Conservation (phyloP, 2,329 filamentous ascomycete species). For the Diaporthe amygdali region DNA sequence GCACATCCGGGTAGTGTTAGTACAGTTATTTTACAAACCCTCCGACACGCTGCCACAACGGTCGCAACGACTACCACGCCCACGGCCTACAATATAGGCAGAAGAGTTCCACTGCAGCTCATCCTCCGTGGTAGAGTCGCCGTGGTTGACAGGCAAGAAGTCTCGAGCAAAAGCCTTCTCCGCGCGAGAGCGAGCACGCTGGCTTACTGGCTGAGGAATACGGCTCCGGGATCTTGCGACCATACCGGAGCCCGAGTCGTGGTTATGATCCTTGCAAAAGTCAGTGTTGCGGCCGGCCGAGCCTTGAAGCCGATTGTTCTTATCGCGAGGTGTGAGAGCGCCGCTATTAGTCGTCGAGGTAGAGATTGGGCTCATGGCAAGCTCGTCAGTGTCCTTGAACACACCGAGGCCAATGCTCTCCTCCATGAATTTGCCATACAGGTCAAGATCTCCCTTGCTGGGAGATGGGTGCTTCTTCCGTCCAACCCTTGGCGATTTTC, state of each 20-base stretch:
- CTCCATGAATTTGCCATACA: constrained; percentile 32
- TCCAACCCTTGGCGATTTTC: neutral
- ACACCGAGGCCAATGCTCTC: constrained; percentile 15
- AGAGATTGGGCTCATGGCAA: constrained; percentile 29
- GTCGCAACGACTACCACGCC: neutral
- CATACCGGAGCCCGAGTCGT: neutral
- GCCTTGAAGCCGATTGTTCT: constrained; percentile 33
- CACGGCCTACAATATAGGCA: constrained; percentile 17
- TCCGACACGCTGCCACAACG: constrained; percentile 15
- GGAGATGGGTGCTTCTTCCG: constrained; percentile 52
- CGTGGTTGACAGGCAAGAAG: constrained; percentile 16
- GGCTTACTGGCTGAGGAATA: constrained; percentile 30
- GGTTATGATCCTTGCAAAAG: neutral
- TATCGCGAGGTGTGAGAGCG: constrained; percentile 33
- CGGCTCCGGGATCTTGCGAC: constrained; percentile 23
- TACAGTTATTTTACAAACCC: neutral
- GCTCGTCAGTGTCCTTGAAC: constrained; percentile 34
- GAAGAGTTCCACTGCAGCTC: constrained; percentile 38
- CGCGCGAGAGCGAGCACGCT: constrained; percentile 15
- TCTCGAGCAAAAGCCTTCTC: constrained; percentile 21
- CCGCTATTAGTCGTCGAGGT: neutral
- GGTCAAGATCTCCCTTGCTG: constrained; percentile 45
- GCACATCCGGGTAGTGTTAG: neutral
- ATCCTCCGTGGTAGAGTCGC: constrained; percentile 29
- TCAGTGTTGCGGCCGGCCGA: constrained; percentile 1